phyloP scores from a whole-genome alignment of 2,329 filamentous ascomycete genomes.

The Massarina eburnea region DNA sequence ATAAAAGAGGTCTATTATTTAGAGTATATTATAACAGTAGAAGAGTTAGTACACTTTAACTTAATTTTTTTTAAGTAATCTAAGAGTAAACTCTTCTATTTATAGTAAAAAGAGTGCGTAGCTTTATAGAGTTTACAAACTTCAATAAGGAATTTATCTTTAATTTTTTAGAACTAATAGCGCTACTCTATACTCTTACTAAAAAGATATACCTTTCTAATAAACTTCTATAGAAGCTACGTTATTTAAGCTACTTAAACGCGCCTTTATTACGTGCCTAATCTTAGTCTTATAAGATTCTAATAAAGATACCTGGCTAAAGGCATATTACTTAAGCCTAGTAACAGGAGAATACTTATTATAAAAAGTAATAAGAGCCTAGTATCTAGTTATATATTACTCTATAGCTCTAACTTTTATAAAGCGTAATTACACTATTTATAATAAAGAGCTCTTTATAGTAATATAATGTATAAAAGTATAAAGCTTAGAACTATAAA shows the following conservation, averaged over 20 bases:
- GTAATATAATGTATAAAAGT: neutral
- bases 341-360: neutral
- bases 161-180: neutral
- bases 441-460: neutral
- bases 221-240: neutral
- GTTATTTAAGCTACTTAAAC: neutral
- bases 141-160: neutral
- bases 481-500: neutral
- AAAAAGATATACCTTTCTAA: neutral
- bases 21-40: neutral
- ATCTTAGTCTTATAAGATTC: neutral
- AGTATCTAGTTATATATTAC: constrained; percentile 1
- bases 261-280: neutral
- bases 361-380: neutral
- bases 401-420: neutral
- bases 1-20: neutral
- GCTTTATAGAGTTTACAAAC: constrained; percentile 1
- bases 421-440: neutral
- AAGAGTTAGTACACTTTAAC: neutral
- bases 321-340: neutral
- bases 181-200: neutral
- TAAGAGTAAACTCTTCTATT: neutral
- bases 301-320: neutral
- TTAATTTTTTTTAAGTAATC: neutral
- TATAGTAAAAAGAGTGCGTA: neutral